Conservation (phyloP, 305 asterid genomes). For the Fraxinus dipetala region DNA sequence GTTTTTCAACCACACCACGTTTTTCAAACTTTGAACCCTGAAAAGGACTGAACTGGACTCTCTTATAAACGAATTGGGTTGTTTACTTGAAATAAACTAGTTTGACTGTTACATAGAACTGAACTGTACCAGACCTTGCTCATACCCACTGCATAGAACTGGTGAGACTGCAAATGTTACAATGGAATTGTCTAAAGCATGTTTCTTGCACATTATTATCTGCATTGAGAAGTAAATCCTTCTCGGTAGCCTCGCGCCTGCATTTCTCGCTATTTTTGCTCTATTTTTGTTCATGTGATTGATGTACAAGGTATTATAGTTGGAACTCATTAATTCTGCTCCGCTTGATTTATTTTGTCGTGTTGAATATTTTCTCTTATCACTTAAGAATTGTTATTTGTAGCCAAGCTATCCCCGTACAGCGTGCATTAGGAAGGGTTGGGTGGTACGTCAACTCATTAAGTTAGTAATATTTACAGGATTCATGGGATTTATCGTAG, state of each 20-base stretch:
- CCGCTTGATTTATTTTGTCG: slow-evolving; percentile 1
- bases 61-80: background rate
- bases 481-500: slow-evolving; percentile 56
- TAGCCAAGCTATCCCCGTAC: slow-evolving; percentile 67
- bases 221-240: slow-evolving; percentile 5
- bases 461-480: slow-evolving; percentile 59
- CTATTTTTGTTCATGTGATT: slow-evolving; percentile 18
- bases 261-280: background rate
- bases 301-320: slow-evolving; percentile 2
- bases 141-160: background rate
- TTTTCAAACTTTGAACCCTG: background rate
- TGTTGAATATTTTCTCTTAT: background rate
- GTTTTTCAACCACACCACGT: background rate
- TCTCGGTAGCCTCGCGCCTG: slow-evolving; percentile 2
- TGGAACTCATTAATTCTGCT: background rate
- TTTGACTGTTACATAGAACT: background rate
- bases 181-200: background rate
- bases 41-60: background rate
- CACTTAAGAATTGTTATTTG: slow-evolving; percentile 28
- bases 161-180: background rate
- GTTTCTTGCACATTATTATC: background rate
- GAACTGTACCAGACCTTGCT: background rate
- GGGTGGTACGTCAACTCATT: slow-evolving; percentile 58
- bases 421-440: slow-evolving; percentile 53
- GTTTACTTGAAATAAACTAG: background rate